These are phyloP conservation scores for Hanseniaspora lachancei DNA, from an alignment of 805 yeast genomes.

Conservation along the genomic window DNA sequence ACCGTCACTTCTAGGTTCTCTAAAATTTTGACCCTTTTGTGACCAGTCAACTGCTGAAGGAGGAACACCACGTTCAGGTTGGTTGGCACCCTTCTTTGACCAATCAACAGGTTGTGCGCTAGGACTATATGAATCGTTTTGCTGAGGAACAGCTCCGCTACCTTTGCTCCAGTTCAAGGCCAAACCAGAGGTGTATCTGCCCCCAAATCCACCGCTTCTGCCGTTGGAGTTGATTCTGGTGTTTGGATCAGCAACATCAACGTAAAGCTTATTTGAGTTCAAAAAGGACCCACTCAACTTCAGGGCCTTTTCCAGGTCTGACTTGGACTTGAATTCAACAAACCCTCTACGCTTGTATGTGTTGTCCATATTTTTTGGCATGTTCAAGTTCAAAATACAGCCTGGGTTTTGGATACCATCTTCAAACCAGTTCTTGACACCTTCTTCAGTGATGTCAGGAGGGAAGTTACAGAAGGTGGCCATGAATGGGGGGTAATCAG, in stretches of 20 bases:
- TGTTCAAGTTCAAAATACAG: constrained; percentile 49
- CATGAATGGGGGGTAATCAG: constrained; percentile 81
- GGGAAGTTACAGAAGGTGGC: constrained; percentile 84
- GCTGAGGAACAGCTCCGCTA: constrained; percentile 15
- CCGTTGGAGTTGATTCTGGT: constrained; percentile 25
- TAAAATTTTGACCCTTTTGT: background rate
- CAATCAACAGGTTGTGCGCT: background rate
- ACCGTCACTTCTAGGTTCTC: background rate
- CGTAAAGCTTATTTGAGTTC: constrained; percentile 56
- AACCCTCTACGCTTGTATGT: constrained; percentile 80
- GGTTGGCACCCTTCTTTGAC: constrained; percentile 6
- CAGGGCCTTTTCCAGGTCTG: constrained; percentile 62
- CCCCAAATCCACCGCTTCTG: constrained; percentile 33
- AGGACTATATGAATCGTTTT: constrained; percentile 12
- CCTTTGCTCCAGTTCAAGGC: constrained; percentile 9
- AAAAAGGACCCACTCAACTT: constrained; percentile 55
- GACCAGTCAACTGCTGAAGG: background rate
- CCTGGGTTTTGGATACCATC: constrained; percentile 38
- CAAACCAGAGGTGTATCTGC: constrained; percentile 29
- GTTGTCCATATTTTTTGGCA: constrained; percentile 53
- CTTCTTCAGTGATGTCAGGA: constrained; percentile 61
- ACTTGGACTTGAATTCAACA: constrained; percentile 66
- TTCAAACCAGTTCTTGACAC: constrained; percentile 47
- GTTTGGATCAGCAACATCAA: constrained; percentile 70
- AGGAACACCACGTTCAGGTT: background rate